A percentile compares a stretch with the other conserved stretches of the same genome.
Conservation (phyloP, 2,329 filamentous ascomycete genomes). For the Aplosporella prunicola region DNA sequence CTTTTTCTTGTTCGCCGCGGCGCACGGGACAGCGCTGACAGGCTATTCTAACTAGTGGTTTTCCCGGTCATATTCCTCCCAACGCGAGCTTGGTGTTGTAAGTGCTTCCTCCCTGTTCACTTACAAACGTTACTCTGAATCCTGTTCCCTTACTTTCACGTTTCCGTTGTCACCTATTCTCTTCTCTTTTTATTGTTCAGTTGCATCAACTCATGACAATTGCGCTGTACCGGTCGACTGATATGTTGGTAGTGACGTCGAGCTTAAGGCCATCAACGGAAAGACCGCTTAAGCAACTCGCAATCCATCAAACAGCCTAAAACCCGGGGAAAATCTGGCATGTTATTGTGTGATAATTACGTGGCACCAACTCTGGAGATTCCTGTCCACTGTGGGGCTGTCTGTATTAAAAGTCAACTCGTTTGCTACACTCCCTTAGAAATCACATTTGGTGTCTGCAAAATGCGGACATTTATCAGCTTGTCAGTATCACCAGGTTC, state of each 20-base stretch:
- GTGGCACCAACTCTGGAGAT: neutral
- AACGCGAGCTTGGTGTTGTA: slow-evolving; percentile 76
- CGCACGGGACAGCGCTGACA: slow-evolving; percentile 16
- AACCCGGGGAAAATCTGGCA: neutral
- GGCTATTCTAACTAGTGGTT: slow-evolving; percentile 48
- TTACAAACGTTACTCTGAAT: neutral
- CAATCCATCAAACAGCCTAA: no score
- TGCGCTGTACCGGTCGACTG: neutral
- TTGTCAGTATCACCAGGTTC: no score
- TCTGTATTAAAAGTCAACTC: neutral
- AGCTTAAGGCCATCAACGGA: slow-evolving; percentile 55
- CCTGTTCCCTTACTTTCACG: neutral
- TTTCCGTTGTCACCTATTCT: neutral
- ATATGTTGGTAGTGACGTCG: slow-evolving; percentile 49
- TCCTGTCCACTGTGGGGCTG: neutral
- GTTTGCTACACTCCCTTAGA: neutral
- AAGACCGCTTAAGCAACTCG: slow-evolving; percentile 29
- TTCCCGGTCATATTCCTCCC: slow-evolving; percentile 66
- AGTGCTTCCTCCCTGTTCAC: slow-evolving; percentile 32
- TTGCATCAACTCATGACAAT: neutral
- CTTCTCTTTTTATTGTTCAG: no score
- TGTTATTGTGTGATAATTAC: neutral
- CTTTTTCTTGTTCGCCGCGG: neutral
- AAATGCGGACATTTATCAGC: no score
- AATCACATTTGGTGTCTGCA: neutral